Evolutionary conservation across 306 rosid genomes (phyloP), one percentile per base, ranked within the genome.

Genomic region (Acacia crassicarpa): DNA sequence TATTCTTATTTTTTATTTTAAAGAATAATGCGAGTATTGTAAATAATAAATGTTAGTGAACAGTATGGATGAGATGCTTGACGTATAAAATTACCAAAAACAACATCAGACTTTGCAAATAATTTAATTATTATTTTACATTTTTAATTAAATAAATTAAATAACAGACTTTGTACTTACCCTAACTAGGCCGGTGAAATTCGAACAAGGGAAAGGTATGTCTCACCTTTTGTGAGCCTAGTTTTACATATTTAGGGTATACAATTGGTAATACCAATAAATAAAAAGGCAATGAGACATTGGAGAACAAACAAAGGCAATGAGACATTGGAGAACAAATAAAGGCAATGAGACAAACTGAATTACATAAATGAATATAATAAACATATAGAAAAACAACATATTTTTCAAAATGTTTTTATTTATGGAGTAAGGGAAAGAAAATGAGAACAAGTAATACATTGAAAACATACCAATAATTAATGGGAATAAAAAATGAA

Each of bases 21-120:
- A 46, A 3, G 51, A 46, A 46, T 46, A 46, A 15, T 1, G 51
- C 13, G 51, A 46, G 51, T 46, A 11, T 46, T 46, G 16, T 46
- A 46, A 46, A 46, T 14, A 48, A n/a, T n/a, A 69, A 10, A 19
- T 70, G 75, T 12, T n/a, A 44, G 38, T 12, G 4, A 48, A n/a
- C 14, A 43, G 20, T 6, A 43, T 32, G 8, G 9, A 30, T 30
- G 32, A 32, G 27, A 53, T 74, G 67, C 78, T 54, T 74, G 27
- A 53, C 48, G 78, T 54, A 53, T 53, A 53, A 32, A 74, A 32
- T 74, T 53, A 74, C 38, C 78, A 74, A 30, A 72, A 30, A 48
- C 6, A 48, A 74, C 30, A 33, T 17, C 25, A 32, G 6, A 43
- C 30, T 27, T 23, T 38, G 74, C 32, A 68, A 53, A 53, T 49